Base-by-base conservation (phyloP, 768 basidiomycete genomes). In the Cantharellus anzutake region DNA sequence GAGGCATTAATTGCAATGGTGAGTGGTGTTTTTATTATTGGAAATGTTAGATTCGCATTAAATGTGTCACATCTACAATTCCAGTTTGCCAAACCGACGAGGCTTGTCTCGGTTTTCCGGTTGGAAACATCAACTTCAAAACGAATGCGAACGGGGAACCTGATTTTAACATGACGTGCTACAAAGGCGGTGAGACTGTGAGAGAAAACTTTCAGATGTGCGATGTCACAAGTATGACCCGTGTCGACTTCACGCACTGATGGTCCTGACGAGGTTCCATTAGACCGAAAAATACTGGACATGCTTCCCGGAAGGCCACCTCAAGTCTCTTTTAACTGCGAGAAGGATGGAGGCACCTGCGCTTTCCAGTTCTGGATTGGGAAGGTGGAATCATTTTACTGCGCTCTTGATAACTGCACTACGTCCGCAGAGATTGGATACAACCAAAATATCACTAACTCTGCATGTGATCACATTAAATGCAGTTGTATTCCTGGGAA, bases 291-390 rank as follows among this genome's bases (percentile, higher is more conserved):
- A 72, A 97, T 98, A 64, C 74, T 96, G 62, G 94, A 96, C 67
- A 80, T 81, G 74, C 88, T 97, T n/a, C 86, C 88, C 0, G 84
- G 78, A 57, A 80, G 92, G 4, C 85, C 89, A 20, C 93, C 94
- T 0, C 93, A 98, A 69, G 93, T 97, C 2, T 98, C 96, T 0
- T 99, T 99, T 70, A 84, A 85, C 64, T 99, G 96, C 72, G 81
- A 87, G 60, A 77, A 73, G 20, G 61, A 68, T 1, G 73, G 76
- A 7, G 71, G 73, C 3, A 79, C 80, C 0, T 99, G 96, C 68
- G 80, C 81, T 34, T 99, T 99, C 77, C 93, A 99, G 71, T 99
- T 99, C 73, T 99, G 96, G 96, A 89, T 91, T 4, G 91, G 85
- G 3, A 76, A 86, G 65, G 78, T 90, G 60, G 94, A 99, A 69